A percentile compares a stretch with the other conserved stretches of the same genome.
These are phyloP conservation scores for Pinus tabuliformis DNA, from an alignment of 75 land plant species.

Conservation along the genomic window DNA sequence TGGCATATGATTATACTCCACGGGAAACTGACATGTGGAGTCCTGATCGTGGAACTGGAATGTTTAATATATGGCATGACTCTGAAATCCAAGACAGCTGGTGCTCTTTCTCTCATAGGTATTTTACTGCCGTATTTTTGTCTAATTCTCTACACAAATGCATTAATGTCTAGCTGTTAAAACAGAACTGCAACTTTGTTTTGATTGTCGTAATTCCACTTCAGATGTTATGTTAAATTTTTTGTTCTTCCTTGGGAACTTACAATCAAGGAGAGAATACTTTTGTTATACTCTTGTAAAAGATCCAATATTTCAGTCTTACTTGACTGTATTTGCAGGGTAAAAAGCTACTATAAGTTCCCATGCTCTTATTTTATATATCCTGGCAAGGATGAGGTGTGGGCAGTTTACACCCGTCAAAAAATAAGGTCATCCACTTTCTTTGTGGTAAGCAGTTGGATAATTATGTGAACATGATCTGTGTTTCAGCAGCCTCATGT, in stretches of 20 bases:
- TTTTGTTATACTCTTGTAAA: too few species aligned
- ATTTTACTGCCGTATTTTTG: background rate
- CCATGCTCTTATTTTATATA: slow-evolving; percentile 22
- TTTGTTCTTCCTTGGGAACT: too few species aligned
- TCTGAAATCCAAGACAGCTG: slow-evolving; percentile 12
- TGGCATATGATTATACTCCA: slow-evolving; percentile 12
- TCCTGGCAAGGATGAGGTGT: slow-evolving; percentile 39
- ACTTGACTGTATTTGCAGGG: slow-evolving; percentile 10
- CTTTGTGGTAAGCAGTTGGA: slow-evolving; percentile 22
- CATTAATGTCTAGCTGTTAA: background rate
- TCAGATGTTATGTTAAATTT: background rate
- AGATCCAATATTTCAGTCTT: too few species aligned
- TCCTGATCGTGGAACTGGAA: slow-evolving; percentile 25
- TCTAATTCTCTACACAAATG: background rate
- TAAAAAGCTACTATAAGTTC: slow-evolving; percentile 14
- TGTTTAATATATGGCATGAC: background rate
- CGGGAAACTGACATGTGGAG: slow-evolving; percentile 28
- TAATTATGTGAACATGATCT: background rate
- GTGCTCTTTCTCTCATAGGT: background rate
- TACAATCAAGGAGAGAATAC: too few species aligned
- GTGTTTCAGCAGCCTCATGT: background rate
- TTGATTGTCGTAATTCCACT: background rate
- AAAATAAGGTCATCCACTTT: slow-evolving; percentile 7
- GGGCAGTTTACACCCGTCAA: slow-evolving; percentile 23
- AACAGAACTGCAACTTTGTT: background rate